phyloP scores from a whole-genome alignment of 306 rosid genomes.

The Sophora flavescens region DNA sequence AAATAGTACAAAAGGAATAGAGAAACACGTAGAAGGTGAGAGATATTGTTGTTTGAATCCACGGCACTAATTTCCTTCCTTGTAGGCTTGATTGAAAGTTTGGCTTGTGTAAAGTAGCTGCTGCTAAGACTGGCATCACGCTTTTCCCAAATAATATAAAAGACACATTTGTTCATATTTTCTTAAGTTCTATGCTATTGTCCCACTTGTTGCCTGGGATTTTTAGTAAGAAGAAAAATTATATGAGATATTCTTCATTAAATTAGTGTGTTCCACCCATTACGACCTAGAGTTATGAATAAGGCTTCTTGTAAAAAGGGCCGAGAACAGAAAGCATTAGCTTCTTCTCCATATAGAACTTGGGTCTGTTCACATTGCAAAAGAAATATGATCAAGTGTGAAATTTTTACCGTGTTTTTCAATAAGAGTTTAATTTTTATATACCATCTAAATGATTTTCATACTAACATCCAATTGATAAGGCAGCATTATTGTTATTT shows the following conservation, averaged over 20 bases:
- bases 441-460: too few species aligned
- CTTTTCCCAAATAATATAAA: conserved; percentile 59
- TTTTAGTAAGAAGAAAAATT: conserved; percentile 36
- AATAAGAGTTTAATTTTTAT: too few species aligned
- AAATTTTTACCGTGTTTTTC: not conserved
- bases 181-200: conserved; percentile 38
- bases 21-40: conserved; percentile 60
- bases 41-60: conserved; percentile 56
- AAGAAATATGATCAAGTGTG: conserved; percentile 23
- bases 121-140: conserved; percentile 59
- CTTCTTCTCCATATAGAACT: not conserved
- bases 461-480: too few species aligned
- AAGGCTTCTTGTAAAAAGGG: conserved; percentile 40
- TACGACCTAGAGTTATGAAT: conserved; percentile 26
- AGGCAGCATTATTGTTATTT: too few species aligned
- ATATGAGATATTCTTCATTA: conserved; percentile 46
- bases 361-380: conserved; percentile 19
- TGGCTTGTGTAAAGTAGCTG: conserved; percentile 73
- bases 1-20: conserved; percentile 51
- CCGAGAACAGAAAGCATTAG: conserved; percentile 21
- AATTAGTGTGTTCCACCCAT: conserved; percentile 24
- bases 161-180: conserved; percentile 40
- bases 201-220: conserved; percentile 43
- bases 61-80: conserved; percentile 52
- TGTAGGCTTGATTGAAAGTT: conserved; percentile 62